Evolutionary conservation across 2,329 filamentous ascomycete species (phyloP).

Genomic region (Paracoccidioides brasiliensis): DNA sequence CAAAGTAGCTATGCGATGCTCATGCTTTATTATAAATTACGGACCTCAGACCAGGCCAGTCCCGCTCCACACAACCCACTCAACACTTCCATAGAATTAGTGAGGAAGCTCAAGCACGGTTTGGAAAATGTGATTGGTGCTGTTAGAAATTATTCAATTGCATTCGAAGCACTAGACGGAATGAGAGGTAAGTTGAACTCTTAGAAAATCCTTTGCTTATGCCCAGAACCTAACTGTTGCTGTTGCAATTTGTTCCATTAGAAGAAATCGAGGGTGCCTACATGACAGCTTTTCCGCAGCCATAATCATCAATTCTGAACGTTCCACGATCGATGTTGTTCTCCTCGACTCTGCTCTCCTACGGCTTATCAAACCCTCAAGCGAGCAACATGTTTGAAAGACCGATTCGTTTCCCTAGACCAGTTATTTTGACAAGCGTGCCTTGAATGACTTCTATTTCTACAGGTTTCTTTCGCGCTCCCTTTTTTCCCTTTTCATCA

Average conservation of each 20-base stretch:
- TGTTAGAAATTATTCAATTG: slow-evolving; percentile 28
- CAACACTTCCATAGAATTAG: slow-evolving; percentile 17
- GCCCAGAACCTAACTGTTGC: not conserved
- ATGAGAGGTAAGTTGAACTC: slow-evolving; percentile 27
- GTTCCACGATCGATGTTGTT: not conserved
- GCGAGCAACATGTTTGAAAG: too few species aligned
- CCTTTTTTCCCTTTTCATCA: not conserved
- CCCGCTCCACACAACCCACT: slow-evolving; percentile 13
- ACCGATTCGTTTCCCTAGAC: too few species aligned
- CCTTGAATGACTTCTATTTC: not conserved
- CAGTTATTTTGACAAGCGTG: too few species aligned
- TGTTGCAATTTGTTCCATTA: slow-evolving; percentile 8
- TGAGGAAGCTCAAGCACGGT: slow-evolving; percentile 26
- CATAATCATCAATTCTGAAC: slow-evolving; percentile 3
- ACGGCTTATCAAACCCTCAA: too few species aligned
- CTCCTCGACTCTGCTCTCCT: not conserved
- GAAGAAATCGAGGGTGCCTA: slow-evolving; percentile 33
- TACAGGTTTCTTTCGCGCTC: not conserved
- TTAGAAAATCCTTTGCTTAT: not conserved
- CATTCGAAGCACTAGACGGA: slow-evolving; percentile 31
- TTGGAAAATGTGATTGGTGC: slow-evolving; percentile 26
- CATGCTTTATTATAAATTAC: slow-evolving; percentile 33
- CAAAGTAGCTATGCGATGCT: slow-evolving; percentile 35
- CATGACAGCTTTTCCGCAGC: slow-evolving; percentile 27
- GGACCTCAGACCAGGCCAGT: slow-evolving; percentile 22